Evolutionary conservation across 441 rosid species (phyloP), one percentile per base, ranked within the genome.

Genomic region (Aleurites moluccanus): DNA sequence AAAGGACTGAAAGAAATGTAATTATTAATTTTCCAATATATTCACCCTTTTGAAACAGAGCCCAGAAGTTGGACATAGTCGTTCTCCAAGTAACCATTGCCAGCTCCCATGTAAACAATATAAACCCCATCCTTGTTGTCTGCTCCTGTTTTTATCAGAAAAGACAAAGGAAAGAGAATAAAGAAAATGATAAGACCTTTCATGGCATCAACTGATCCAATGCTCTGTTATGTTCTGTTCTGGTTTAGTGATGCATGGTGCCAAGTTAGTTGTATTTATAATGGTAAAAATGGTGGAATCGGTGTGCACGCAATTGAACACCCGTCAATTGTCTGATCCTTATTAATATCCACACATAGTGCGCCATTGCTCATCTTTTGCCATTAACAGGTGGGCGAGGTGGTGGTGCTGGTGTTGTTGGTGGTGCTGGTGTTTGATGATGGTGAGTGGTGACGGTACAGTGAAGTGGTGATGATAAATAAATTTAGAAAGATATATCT

Each of bases 101-200:
- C 86, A 25, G 91, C 83, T 62, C 97, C 97, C 98, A 89, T 85
- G 77, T 93, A 93, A 57, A 93, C 93, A 20, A 89, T 88, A 79
- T 89, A 89, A 77, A 93, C 76, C 21, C 83, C 87, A 47, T 84
- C 81, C 63, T 73, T 75, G 10, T 35, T 45, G 33, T 6, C 33
- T 35, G 55, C 55, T 52, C 21, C 63, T 68, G 53, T 5, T 27
- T 61, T 64, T 28, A 21, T 61, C 27, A 47, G 13, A 66, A 47
- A 72, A 35, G 42, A 23, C 23, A 67, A 8, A 40, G 30, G 10
- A 30, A 73, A 47, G 44, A 77, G 11, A 1, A 61, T 44, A 21
- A 53, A 70, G 56, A 64, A 63, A 28, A 45, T 11, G 23, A 6
- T 4, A 21, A 73, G 30, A 69, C 28, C 18, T 33, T 64, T 69